Evolutionary conservation across 1,139 yeast genomes (phyloP), one percentile per base, ranked within the genome.

Genomic region (Suhomyces wounanorum): DNA sequence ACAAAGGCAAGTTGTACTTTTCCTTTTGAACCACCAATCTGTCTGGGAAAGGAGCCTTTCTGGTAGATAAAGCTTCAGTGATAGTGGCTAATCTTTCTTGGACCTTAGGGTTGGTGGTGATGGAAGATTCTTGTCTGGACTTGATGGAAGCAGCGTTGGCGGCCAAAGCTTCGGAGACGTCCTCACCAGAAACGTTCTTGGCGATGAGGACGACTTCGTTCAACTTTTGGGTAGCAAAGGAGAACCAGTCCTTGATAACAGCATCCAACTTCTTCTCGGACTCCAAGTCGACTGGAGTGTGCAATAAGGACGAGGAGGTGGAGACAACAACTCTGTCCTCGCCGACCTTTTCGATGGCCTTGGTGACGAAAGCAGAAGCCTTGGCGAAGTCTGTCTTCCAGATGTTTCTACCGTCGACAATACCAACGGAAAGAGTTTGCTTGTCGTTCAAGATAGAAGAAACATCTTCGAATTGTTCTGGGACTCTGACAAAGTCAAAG

Each of bases 321-420:
- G 98, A 87, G 61, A 90, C 96, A 65, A 89, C 75, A 61, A 90
- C 92, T 75, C 94, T 87, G 69, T 89, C 96, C 61, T 82, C 80
- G 73, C 97, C 97, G 63, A 92, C 79, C 78, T 87, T 86, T 63
- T 77, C 85, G 67, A 88, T 81, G 63, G 97, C 97, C 75, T 84
- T 82, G 72, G 85, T 79, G 65, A 91, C 96, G 59, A 87, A 72
- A 60, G 77, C 87, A 67, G 91, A 78, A 60, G 99, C 96, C 78
- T 85, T 84, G 67, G 94, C 74, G 67, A 87, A 89, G 81, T 94
- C 89, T 73, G 96, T 87, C 84, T 94, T 94, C 99, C 99, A 94
- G 77, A 94, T 89, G 85, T 94, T 94, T 85, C 99, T 91, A 79
- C 99, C 99, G 67, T 90, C 96, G 66, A 94, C 94, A 65, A 94